Evolutionary conservation across 2,329 filamentous ascomycete species (phyloP).

Genomic region (Exophiala alcalophila): DNA sequence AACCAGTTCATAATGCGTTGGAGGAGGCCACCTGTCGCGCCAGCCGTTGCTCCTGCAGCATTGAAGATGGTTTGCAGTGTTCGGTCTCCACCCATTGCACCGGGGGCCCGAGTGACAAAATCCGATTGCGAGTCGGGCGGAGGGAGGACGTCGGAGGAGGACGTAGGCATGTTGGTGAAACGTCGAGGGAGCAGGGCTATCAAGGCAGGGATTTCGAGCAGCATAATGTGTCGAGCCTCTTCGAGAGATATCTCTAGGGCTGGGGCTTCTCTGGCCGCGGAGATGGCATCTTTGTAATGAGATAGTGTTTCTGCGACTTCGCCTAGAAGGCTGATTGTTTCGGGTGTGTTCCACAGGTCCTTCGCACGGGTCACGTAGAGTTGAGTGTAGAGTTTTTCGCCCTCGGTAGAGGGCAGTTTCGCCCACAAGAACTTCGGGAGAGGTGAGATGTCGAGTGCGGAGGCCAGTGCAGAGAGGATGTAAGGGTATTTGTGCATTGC

Average conservation of each 20-base stretch:
- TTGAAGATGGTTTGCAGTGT: conserved; percentile 26
- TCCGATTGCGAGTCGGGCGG: conserved; percentile 47
- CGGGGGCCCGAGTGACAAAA: conserved; percentile 28
- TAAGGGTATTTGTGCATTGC: conserved; percentile 77
- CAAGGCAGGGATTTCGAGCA: conserved; percentile 70
- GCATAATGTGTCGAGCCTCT: conserved; percentile 72
- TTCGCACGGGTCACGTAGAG: conserved; percentile 75
- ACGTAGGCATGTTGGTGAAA: conserved; percentile 63
- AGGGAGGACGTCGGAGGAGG: conserved; percentile 78
- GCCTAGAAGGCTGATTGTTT: conserved; percentile 65
- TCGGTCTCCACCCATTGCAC: conserved; percentile 4
- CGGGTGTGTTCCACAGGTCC: conserved; percentile 80
- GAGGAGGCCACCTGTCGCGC: conserved; percentile 17
- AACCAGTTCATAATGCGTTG: conserved; percentile 29
- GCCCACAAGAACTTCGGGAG: conserved; percentile 83
- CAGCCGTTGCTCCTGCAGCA: conserved; percentile 22
- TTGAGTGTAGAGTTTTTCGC: conserved; percentile 67
- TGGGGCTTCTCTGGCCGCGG: conserved; percentile 39
- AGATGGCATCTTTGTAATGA: conserved; percentile 42
- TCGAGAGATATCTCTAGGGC: conserved; percentile 51
- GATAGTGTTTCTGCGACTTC: conserved; percentile 61
- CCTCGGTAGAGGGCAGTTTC: conserved; percentile 61
- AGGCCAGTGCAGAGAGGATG: conserved; percentile 77
- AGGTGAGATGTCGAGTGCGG: conserved; percentile 71
- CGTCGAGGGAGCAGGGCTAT: conserved; percentile 66